phyloP scores from a whole-genome alignment of 2,329 filamentous ascomycete species.

The Beauveria caledonica region DNA sequence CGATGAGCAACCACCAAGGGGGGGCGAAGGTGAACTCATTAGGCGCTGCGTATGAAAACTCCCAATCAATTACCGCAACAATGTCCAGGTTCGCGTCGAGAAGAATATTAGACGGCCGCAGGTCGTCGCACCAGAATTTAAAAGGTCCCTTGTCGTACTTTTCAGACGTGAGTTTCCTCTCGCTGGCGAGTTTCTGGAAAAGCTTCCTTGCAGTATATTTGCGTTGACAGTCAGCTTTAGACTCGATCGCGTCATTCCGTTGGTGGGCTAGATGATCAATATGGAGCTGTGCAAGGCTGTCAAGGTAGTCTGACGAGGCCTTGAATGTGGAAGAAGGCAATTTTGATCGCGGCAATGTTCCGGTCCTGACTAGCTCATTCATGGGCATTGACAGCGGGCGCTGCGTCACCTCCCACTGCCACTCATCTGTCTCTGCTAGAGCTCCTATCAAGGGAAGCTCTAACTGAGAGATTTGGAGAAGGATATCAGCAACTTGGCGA shows the following conservation, averaged over 20 bases:
- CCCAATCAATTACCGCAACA: neutral
- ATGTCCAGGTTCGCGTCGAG: neutral
- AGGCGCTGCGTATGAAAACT: neutral
- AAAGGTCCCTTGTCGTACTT: neutral
- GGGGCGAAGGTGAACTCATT: neutral
- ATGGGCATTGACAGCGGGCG: neutral
- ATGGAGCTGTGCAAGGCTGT: neutral
- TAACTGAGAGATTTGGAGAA: neutral
- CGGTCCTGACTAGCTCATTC: neutral
- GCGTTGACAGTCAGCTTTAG: neutral
- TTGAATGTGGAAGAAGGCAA: neutral
- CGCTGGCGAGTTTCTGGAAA: neutral
- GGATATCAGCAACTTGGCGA: slow-evolving; percentile 7
- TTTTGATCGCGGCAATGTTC: neutral
- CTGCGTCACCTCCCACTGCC: neutral
- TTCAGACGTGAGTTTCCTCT: neutral
- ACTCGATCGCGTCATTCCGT: neutral
- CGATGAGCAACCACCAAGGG: slow-evolving; percentile 1
- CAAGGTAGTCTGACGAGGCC: neutral
- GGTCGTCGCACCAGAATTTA: neutral
- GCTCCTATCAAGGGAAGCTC: neutral
- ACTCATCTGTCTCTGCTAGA: neutral
- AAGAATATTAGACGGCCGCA: neutral
- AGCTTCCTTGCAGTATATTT: neutral
- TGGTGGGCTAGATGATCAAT: neutral